phyloP scores from a whole-genome alignment of 2,329 filamentous ascomycete genomes.

The Alternaria triticimaculans region DNA sequence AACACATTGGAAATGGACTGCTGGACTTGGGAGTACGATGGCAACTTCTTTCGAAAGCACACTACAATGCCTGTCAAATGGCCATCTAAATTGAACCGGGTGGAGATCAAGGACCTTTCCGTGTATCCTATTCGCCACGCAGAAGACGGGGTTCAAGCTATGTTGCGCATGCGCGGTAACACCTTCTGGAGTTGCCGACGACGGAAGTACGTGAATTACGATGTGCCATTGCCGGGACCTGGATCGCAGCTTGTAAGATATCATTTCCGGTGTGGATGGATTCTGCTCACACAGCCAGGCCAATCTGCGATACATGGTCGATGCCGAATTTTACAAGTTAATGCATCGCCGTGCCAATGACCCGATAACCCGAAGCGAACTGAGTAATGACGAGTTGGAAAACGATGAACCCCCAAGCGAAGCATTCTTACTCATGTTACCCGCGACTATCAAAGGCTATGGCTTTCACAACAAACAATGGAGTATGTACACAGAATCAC shows the following conservation, averaged over 20 bases:
- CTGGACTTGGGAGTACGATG: background rate
- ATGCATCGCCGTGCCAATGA: background rate
- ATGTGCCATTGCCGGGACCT: fast-evolving
- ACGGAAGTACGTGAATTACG: background rate
- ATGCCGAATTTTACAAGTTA: background rate
- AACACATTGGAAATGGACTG: background rate
- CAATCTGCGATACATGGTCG: background rate
- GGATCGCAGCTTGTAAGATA: background rate
- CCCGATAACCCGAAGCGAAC: too few relatives aligned
- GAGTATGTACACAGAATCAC: background rate
- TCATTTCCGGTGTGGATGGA: fast-evolving
- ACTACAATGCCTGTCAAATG: background rate
- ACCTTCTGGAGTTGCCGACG: background rate
- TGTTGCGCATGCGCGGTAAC: too few relatives aligned
- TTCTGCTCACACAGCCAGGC: background rate
- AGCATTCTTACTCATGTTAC: background rate
- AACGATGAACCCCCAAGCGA: background rate
- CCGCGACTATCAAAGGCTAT: background rate
- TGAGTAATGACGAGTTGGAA: background rate
- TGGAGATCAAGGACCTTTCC: background rate
- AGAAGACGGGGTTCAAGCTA: too few relatives aligned
- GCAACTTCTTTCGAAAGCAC: background rate
- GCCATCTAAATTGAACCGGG: background rate
- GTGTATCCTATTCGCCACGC: too few relatives aligned
- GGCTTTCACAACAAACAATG: background rate